A percentile compares a stretch with the other conserved stretches of the same genome.
These are phyloP conservation scores for Salix arbutifolia DNA, from an alignment of 345 rosid species.

Conservation along the genomic window DNA sequence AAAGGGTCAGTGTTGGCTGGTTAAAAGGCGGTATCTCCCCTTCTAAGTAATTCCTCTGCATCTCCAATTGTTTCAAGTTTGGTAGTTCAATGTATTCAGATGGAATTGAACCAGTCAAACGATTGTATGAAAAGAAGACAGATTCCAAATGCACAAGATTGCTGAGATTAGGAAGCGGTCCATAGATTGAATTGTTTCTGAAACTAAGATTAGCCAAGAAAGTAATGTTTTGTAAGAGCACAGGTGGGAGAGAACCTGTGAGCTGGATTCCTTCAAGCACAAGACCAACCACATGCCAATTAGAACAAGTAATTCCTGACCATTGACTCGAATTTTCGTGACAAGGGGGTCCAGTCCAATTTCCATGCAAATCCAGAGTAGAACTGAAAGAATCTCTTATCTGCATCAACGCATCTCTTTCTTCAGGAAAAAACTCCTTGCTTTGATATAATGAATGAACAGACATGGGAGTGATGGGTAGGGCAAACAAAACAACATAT, in stretches of 20 bases:
- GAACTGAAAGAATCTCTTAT: slow-evolving; percentile 36
- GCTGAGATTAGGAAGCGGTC: slow-evolving; percentile 40
- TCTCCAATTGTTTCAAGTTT: slow-evolving; percentile 30
- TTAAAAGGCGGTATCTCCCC: slow-evolving; percentile 44
- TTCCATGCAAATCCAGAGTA: slow-evolving; percentile 21
- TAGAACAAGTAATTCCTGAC: slow-evolving; percentile 42
- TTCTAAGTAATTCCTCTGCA: slow-evolving; percentile 39
- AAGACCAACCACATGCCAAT: slow-evolving; percentile 40
- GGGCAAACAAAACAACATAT: background rate
- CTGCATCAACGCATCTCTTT: slow-evolving; percentile 36
- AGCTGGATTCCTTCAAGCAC: slow-evolving; percentile 44
- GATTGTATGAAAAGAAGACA: slow-evolving; percentile 38
- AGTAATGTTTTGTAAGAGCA: slow-evolving; percentile 32
- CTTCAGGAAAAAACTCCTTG: slow-evolving; percentile 16
- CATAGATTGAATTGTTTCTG: slow-evolving; percentile 36
- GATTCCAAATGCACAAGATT: slow-evolving; percentile 26
- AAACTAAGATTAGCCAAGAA: slow-evolving; percentile 39
- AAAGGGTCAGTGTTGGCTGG: slow-evolving; percentile 32
- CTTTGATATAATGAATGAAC: background rate
- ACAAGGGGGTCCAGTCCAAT: slow-evolving; percentile 61
- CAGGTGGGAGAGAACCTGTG: slow-evolving; percentile 41
- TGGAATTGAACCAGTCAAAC: slow-evolving; percentile 41
- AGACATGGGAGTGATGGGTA: background rate
- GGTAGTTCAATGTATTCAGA: slow-evolving; percentile 24
- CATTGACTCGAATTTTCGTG: slow-evolving; percentile 30